phyloP scores from a whole-genome alignment of 2,329 filamentous ascomycete species.

The Colletotrichum karsti region DNA sequence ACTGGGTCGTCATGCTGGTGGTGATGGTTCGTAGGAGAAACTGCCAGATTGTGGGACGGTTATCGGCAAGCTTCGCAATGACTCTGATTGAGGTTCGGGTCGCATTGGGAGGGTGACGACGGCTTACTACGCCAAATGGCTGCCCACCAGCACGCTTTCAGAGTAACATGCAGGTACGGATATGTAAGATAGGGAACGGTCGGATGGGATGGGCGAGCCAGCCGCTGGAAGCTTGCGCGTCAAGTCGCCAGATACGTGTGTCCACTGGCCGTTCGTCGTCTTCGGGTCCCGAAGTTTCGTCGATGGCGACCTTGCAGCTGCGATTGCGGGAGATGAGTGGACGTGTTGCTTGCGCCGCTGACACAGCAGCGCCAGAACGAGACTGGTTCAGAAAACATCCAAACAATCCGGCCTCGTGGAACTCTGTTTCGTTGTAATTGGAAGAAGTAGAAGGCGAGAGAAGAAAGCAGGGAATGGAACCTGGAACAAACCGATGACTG shows the following conservation, averaged over 20 bases:
- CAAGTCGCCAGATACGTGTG: neutral
- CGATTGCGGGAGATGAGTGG: neutral
- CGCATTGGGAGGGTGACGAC: conserved; percentile 12
- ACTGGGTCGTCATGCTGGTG: neutral
- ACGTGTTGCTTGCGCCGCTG: neutral
- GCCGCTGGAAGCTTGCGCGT: conserved; percentile 22
- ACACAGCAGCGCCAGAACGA: neutral
- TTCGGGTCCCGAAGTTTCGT: no score
- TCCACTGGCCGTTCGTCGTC: neutral
- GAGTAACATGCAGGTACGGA: neutral
- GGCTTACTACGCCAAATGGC: neutral
- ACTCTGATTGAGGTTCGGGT: neutral
- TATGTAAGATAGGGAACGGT: neutral
- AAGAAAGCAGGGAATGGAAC: neutral
- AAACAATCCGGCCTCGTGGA: neutral
- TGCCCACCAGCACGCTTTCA: neutral
- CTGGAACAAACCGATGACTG: neutral
- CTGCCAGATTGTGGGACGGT: neutral
- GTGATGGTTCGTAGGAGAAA: neutral
- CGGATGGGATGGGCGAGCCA: conserved; percentile 3
- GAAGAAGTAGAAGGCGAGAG: neutral
- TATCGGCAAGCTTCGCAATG: conserved; percentile 10
- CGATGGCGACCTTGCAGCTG: neutral
- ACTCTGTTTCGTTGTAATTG: neutral
- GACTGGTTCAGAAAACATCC: neutral